Percentiles rank a stretch among this genome's conserved stretches.
phyloP scores from a whole-genome alignment of 345 rosid genomes.

The Cardiospermum halicacabum region DNA sequence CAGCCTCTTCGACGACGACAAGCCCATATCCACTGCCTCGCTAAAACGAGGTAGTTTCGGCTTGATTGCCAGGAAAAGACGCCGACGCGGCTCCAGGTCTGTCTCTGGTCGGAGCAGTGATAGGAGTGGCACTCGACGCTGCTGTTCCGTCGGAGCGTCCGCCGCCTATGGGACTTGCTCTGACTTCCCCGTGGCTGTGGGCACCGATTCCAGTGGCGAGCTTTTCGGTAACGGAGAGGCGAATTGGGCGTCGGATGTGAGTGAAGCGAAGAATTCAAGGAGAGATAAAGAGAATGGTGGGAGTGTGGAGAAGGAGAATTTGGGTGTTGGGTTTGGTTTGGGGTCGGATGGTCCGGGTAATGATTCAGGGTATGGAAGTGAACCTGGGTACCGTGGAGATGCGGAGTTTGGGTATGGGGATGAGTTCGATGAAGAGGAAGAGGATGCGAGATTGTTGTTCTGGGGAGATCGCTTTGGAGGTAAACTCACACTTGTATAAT shows the following conservation, averaged over 20 bases:
- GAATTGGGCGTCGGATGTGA: constrained; percentile 86
- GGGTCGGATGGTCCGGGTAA: constrained; percentile 60
- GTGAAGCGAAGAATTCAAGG: constrained; percentile 69
- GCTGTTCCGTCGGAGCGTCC: constrained; percentile 85
- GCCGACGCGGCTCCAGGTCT: constrained; percentile 85
- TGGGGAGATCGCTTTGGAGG: constrained; percentile 77
- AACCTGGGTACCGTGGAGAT: constrained; percentile 95
- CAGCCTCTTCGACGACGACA: constrained; percentile 69
- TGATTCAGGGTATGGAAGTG: constrained; percentile 95
- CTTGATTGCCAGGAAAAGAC: constrained; percentile 59
- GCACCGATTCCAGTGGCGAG: constrained; percentile 97
- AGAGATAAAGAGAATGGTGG: constrained; percentile 55
- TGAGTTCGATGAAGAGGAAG: constrained; percentile 94
- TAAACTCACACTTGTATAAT: constrained; percentile 13
- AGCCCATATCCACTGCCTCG: constrained; percentile 19
- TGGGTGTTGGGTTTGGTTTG: constrained; percentile 34
- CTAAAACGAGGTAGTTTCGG: constrained; percentile 32
- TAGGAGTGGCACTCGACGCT: constrained; percentile 76
- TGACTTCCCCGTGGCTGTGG: constrained; percentile 77
- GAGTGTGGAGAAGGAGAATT: constrained; percentile 47
- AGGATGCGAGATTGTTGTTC: constrained; percentile 64
- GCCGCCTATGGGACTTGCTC: constrained; percentile 86
- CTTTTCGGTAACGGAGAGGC: constrained; percentile 69
- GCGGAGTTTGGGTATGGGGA: constrained; percentile 94
- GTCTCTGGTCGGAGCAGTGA: constrained; percentile 92